Evolutionary conservation across 768 basidiomycete genomes (phyloP), one percentile per base, ranked within the genome.

Genomic region (Multifurca ochricompacta): DNA sequence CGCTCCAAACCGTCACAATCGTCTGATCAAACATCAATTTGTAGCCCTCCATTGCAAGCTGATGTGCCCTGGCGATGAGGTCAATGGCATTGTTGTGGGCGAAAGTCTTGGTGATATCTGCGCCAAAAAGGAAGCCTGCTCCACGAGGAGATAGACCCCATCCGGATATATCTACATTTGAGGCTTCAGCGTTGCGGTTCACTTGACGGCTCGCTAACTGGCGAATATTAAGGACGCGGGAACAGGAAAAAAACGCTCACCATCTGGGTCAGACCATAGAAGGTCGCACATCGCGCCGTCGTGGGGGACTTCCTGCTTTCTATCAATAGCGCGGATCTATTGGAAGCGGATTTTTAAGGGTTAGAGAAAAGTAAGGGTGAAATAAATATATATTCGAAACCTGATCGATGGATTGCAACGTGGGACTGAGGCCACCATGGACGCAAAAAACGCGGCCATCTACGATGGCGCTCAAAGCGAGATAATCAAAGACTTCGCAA

Each of bases 231-330:
- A 23, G 39, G 30, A 18, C 11, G 14, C 28, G 51, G 13, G 8
- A 6, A 19, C 30, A 21, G n/a, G 11, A 13, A 21, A 32, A 8
- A 7, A 14, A 18, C 32, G 66, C 77, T 60, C 52, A 93, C 93
- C 94, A 68, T 98, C 95, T 41, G 95, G 95, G 74, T 98, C 95
- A 55, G 94, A 96, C 95, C 95, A 98, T n/a, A 98, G 75, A 2
- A 98, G 74, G 71, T 98, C 95, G 65, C 95, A 98, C 95, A 98
- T 97, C 7, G 93, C 85, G 11, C 95, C 95, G 66, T 98, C 95
- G 68, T 98, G 95, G 25, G 95, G 95, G 21, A 98, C 95, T 67
- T 98, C 95, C 69, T 95, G 92, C 68, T 94, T 93, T 31, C 95
- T 73, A 73, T 97, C 94, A 63, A 98, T 95, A 34, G 84, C 78